Evolutionary conservation across 768 basidiomycete genomes (phyloP), one percentile per base, ranked within the genome.

Genomic region (Crassisporium funariophilum): DNA sequence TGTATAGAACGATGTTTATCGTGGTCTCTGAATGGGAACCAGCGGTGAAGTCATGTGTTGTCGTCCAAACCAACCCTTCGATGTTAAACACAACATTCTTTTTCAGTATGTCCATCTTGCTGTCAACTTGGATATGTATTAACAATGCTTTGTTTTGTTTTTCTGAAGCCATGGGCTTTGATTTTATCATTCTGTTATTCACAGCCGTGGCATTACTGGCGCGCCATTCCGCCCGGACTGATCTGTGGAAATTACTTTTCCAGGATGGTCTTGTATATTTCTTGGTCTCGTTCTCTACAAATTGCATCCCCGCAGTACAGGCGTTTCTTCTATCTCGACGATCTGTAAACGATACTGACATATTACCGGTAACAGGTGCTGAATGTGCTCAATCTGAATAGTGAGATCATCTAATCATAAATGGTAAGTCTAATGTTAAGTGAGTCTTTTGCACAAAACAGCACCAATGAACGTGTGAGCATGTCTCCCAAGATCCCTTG

Each of bases 221-320:
- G 49, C 71, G 74, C 31, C 78, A 77, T 54, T 76, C 79, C 15
- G 68, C 73, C 4, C 71, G 78, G 36, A 83, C 79, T 4, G 79
- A 75, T 49, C 71, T 88, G n/a, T 86, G 84, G 76, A 74, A 76
- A 54, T 64, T 89, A 37, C 76, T 89, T 41, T 86, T 87, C 66
- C 73, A 77, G n/a, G 86, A 88, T 55, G 86, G 87, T 15, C 67
- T 89, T 35, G 78, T 85, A 5, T 87, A 82, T 59, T 87, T 87
- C 57, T 47, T 86, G 20, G 68, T 84, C 31, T 78, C 84, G 1
- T 86, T 84, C 51, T 70, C 78, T 12, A 82, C 76, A 42, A 88
- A 87, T 53, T 77, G 78, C 47, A 70, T 86, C 41, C 85, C 85
- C 25, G 86, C 87, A 16, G 83, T 84, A 60, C 54, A n/a, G 81